phyloP scores from a whole-genome alignment of 164 flowering plant genomes.

The Litsea cubeba region DNA sequence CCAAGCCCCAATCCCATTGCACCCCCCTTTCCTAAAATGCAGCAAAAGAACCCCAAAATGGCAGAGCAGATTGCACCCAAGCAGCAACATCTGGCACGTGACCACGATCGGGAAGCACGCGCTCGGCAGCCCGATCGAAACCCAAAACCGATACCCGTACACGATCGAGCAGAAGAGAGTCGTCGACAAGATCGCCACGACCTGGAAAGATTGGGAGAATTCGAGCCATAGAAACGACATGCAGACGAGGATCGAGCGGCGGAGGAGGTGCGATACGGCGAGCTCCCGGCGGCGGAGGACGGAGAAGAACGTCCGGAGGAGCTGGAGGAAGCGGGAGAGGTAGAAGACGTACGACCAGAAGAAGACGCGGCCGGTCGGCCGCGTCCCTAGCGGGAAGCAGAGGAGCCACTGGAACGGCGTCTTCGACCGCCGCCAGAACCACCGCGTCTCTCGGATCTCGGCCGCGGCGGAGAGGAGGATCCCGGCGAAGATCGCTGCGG shows the following conservation, averaged over 20 bases:
- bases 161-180: slow-evolving; percentile 51
- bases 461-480: slow-evolving; percentile 57
- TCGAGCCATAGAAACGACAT: slow-evolving; percentile 86
- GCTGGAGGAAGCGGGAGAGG: slow-evolving; percentile 67
- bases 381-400: slow-evolving; percentile 85
- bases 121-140: slow-evolving; percentile 51
- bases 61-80: slow-evolving; percentile 55
- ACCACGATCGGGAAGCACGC: slow-evolving; percentile 58
- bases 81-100: slow-evolving; percentile 50
- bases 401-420: slow-evolving; percentile 83
- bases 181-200: slow-evolving; percentile 55
- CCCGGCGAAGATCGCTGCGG: slow-evolving; percentile 57
- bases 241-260: slow-evolving; percentile 43
- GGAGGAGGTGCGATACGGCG: slow-evolving; percentile 46
- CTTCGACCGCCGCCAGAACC: slow-evolving; percentile 64
- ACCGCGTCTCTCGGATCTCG: slow-evolving; percentile 81
- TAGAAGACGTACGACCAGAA: slow-evolving; percentile 86
- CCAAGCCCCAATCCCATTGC: slow-evolving; percentile 91
- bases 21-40: slow-evolving; percentile 75
- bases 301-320: slow-evolving; percentile 43
- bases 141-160: slow-evolving; percentile 81
- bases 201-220: slow-evolving; percentile 88
- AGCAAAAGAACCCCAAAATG: slow-evolving; percentile 64
- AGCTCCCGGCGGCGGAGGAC: slow-evolving; percentile 47
- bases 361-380: slow-evolving; percentile 82